Conservation (phyloP, 2,329 filamentous ascomycete species). For the Apiospora koreana region DNA sequence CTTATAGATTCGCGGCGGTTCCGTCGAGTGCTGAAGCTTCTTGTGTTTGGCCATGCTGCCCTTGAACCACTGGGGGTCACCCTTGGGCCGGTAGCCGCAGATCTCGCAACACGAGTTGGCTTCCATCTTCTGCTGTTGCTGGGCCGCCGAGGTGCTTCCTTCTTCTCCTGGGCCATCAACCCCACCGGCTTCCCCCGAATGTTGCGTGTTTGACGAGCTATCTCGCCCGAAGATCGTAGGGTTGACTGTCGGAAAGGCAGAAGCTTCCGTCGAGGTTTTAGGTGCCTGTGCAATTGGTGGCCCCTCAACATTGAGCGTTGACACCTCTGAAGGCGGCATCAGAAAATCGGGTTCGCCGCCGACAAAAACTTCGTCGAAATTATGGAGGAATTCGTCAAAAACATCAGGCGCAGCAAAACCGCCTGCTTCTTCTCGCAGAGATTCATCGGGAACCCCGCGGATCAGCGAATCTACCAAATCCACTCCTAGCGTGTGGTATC, state of each 20-base stretch:
- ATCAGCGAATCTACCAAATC: constrained; percentile 43
- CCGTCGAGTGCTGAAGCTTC: constrained; percentile 52
- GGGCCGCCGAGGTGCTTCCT: neutral
- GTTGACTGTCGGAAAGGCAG: constrained; percentile 16
- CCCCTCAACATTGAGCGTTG: neutral
- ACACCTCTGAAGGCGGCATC: neutral
- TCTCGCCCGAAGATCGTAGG: constrained; percentile 17
- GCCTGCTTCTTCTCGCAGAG: constrained; percentile 17
- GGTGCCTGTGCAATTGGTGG: neutral
- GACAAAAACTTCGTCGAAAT: neutral
- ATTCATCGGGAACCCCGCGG: constrained; percentile 20
- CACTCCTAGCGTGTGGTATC: constrained; percentile 45
- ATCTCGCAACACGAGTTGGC: constrained; percentile 49
- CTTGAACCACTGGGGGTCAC: constrained; percentile 59
- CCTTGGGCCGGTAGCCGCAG: constrained; percentile 57
- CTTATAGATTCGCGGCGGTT: constrained; percentile 51
- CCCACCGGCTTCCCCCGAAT: neutral
- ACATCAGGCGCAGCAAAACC: neutral
- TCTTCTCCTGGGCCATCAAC: neutral
- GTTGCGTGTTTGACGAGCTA: constrained; percentile 9
- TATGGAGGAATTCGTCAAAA: constrained; percentile 10
- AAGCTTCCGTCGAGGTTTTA: neutral
- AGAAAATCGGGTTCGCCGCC: neutral
- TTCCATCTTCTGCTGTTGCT: constrained; percentile 29
- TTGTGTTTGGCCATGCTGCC: constrained; percentile 61